Evolutionary conservation across 1,284 basidiomycete species (phyloP).

Genomic region (Fomitopsis palustris): DNA sequence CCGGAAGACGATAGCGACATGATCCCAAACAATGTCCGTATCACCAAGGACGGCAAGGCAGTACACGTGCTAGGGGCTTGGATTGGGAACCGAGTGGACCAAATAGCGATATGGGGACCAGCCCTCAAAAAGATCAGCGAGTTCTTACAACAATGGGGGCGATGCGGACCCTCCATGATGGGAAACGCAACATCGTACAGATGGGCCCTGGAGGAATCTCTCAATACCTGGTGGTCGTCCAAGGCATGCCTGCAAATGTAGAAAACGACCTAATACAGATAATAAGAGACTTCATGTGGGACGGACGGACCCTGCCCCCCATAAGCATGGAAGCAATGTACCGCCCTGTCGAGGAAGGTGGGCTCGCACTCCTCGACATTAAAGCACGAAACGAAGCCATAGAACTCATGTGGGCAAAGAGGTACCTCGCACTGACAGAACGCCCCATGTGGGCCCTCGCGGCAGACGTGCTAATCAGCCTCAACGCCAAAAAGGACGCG

Average conservation of each 20-base stretch:
- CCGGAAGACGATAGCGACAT: not conserved
- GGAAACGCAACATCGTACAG: constrained; percentile 18
- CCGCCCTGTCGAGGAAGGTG: not conserved
- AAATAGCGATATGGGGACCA: constrained; percentile 16
- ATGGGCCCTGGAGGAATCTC: constrained; percentile 18
- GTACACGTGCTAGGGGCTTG: constrained; percentile 26
- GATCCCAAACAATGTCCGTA: constrained; percentile 3
- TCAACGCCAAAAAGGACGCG: not conserved
- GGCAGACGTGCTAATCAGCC: not conserved
- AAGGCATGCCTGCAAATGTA: constrained; percentile 20
- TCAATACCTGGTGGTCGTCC: constrained; percentile 25
- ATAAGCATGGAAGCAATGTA: not conserved
- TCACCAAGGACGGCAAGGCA: constrained; percentile 20
- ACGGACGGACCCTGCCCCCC: too few relatives aligned
- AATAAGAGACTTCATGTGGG: not conserved
- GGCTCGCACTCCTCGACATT: not conserved
- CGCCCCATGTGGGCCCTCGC: not conserved
- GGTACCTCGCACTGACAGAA: not conserved
- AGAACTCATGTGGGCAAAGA: not conserved
- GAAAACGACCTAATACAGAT: not conserved
- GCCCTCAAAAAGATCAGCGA: constrained; percentile 14
- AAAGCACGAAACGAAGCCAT: not conserved
- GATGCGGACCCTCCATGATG: constrained; percentile 10
- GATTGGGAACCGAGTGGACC: constrained; percentile 20
- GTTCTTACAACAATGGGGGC: constrained; percentile 16